These are phyloP conservation scores for Colletotrichum sp. DNA, from an alignment of 2,329 filamentous ascomycete species.

Conservation along the genomic window DNA sequence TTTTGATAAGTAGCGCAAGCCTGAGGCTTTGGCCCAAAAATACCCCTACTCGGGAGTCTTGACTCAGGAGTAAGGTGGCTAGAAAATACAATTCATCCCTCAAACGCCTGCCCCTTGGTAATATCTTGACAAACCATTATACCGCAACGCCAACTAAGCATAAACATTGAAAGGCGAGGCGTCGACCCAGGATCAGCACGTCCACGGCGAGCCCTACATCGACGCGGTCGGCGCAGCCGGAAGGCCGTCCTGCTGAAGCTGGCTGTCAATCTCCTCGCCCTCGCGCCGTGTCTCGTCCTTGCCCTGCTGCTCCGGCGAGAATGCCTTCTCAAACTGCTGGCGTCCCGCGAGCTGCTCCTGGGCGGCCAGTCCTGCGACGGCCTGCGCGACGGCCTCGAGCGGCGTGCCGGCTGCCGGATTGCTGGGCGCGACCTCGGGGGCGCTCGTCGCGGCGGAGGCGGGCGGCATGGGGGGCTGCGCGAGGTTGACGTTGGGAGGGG, in stretches of 20 bases:
- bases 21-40: neutral
- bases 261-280: conserved; percentile 60
- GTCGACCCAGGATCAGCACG: neutral
- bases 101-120: conserved; percentile 17
- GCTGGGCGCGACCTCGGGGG: neutral
- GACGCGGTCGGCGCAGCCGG: conserved; percentile 30
- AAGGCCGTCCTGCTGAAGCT: conserved; percentile 48
- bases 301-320: conserved; percentile 40
- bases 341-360: conserved; percentile 44
- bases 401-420: conserved; percentile 36
- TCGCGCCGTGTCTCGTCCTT: conserved; percentile 48
- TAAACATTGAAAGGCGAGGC: neutral
- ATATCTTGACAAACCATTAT: conserved; percentile 21
- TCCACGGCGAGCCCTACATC: conserved; percentile 28
- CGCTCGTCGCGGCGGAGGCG: conserved; percentile 23
- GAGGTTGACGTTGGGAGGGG: conserved; percentile 81
- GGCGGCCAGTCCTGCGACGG: conserved; percentile 47
- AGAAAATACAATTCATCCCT: conserved; percentile 6
- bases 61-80: neutral
- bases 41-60: neutral
- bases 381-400: conserved; percentile 56
- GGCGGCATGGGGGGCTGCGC: conserved; percentile 48
- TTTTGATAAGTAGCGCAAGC: conserved; percentile 8
- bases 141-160: conserved; percentile 17
- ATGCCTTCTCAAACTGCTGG: conserved; percentile 37